Base-by-base conservation (phyloP, 148 eudicot species). In the Oxyria digyna region DNA sequence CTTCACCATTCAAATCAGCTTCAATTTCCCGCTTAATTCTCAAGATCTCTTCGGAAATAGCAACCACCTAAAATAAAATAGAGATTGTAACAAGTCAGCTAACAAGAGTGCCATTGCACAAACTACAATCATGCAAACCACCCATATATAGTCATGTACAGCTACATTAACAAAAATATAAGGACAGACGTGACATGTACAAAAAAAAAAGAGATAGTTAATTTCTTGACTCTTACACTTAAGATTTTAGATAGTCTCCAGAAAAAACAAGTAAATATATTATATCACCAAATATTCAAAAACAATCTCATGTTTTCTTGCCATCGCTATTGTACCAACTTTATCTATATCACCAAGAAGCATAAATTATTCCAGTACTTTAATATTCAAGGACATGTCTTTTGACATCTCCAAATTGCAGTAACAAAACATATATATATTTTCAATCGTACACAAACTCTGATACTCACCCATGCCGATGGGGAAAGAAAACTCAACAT, bases 11-110 rank as follows among this genome's bases (percentile, higher is more conserved):
- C 71, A 93, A 71, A 65, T 90, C 98, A 72, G 83, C 77, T 71
- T 88, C 87, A 62, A 94, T 81, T 80, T 88, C 96, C 74, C 77
- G 83, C 77, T 88, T 90, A 13, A 88, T 78, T 78, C 82, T 85
- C 52, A 85, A 71, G 71, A 94, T 81, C 40, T 79, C 89, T 67
- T 88, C 97, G 0, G 96, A 79, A 69, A 85, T 77, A 23, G 45
- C 70, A 42, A 68, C 82, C 52, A 77, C 87, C 98, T 88, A 29
- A 9, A 21, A 17, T 8, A 62, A 52, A 49, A 52, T 46, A 46
- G 9, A 52, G 62, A 31, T 52, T 9, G 10, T 21, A 26, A 29
- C 6, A 69, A 67, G 14, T 42, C 4, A 77, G 13, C 32, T 17
- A 40, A 41, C 48, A n/a, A 35, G 42, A 4, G 20, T 31, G 43